Base-by-base conservation (phyloP, 805 yeast genomes). In the Saccharomycopsis babjevae region DNA sequence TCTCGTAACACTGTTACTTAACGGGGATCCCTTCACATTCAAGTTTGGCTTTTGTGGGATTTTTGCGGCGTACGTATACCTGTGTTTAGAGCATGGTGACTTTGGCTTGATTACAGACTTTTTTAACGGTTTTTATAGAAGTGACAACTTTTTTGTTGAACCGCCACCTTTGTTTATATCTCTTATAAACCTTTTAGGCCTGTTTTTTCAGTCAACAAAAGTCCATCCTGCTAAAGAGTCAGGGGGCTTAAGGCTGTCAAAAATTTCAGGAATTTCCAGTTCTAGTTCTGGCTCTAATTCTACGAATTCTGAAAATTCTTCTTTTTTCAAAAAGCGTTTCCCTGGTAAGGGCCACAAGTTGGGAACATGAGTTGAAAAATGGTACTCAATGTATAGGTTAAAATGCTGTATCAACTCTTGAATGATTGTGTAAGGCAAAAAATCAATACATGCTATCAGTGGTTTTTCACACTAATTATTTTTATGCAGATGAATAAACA, bases 21-120 rank as follows among this genome's bases (percentile, higher is more conserved):
- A 7, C 11, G 3, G 2, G 5, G 46, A 13, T 10, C 16, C 7
- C 3, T 6, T 10, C 5, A 13, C 10, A 10, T 28, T 46, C 5
- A 43, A 6, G 5, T 5, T 6, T 2, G 38, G 13, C 15, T 15
- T 58, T n/a, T 36, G 38, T 8, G 60, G 60, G 3, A 3, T 34
- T 32, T 25, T 52, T 40, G 57, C 39, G 5, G 60, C 36, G 10
- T 58, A 50, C 25, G 50, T 58, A 6, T 58, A 58, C 50, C 40
- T 28, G 32, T 52, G 57, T 16, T 16, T 58, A 11, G 50, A 34
- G 28, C 38, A 52, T 22, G n/a, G 30, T 15, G 34, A 38, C 32
- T 38, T 36, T 22, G 60, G 52, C 2, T 11, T 46, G 6, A 28
- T 46, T 10, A 11, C 52, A 22, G 52, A 46, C 16, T 5, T 10